phyloP scores from a whole-genome alignment of 352 stramenopile species.

The Globisporangium spinosum region DNA sequence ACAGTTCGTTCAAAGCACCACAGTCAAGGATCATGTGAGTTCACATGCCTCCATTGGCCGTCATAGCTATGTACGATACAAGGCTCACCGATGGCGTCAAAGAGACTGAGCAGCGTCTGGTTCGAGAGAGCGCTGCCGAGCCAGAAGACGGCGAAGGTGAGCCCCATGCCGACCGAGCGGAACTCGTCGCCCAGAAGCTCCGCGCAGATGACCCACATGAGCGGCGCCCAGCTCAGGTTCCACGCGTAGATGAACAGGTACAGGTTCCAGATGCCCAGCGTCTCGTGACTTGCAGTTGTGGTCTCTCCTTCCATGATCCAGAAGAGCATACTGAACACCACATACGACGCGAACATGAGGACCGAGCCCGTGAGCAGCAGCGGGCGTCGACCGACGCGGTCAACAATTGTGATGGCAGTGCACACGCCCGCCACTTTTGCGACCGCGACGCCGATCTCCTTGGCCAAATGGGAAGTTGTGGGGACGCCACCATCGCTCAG shows the following conservation, averaged over 20 bases:
- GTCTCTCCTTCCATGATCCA: slow-evolving; percentile 25
- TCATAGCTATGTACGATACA: not conserved
- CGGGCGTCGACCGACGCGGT: slow-evolving; percentile 53
- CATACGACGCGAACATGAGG: slow-evolving; percentile 48
- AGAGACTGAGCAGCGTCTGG: slow-evolving; percentile 62
- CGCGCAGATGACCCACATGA: slow-evolving; percentile 76
- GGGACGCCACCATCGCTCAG: slow-evolving; percentile 22
- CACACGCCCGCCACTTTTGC: slow-evolving; percentile 66
- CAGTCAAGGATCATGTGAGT: not conserved
- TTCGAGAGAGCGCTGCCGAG: slow-evolving; percentile 64
- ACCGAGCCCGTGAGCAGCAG: slow-evolving; percentile 54
- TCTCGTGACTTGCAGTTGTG: slow-evolving; percentile 23
- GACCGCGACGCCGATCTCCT: slow-evolving; percentile 60
- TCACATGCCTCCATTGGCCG: not conserved
- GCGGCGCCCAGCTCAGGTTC: slow-evolving; percentile 70
- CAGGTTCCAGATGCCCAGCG: slow-evolving; percentile 52
- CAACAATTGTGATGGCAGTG: slow-evolving; percentile 44
- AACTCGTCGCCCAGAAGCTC: slow-evolving; percentile 64
- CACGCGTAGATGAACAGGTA: slow-evolving; percentile 73
- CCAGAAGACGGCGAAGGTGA: slow-evolving; percentile 74
- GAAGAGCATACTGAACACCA: slow-evolving; percentile 53
- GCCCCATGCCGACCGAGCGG: slow-evolving; percentile 66
- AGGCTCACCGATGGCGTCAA: slow-evolving; percentile 39
- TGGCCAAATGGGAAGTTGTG: slow-evolving; percentile 27
- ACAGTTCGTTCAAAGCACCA: not conserved